phyloP scores from a whole-genome alignment of 2,329 filamentous ascomycete species.

The Cercospora sp. region DNA sequence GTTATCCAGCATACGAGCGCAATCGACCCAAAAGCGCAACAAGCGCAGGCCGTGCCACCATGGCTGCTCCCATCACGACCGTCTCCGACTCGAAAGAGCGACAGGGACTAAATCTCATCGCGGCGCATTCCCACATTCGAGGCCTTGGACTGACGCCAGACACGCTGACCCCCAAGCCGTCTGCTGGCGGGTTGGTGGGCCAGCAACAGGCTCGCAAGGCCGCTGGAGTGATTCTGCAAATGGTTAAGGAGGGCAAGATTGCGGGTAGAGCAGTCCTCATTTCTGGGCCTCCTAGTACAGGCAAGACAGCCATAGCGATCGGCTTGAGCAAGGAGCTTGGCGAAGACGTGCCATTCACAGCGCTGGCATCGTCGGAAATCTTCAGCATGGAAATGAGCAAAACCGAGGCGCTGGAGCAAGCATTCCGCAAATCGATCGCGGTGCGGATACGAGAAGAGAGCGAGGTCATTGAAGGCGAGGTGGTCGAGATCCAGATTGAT shows the following conservation, averaged over 20 bases:
- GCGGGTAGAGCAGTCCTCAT: slow-evolving; percentile 92
- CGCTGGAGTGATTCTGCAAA: slow-evolving; percentile 92
- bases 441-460: slow-evolving; percentile 98
- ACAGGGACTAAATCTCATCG: slow-evolving; percentile 93
- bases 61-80: slow-evolving; percentile 63
- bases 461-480: slow-evolving; percentile 98
- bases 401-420: slow-evolving; percentile 95
- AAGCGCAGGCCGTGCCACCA: slow-evolving; percentile 12
- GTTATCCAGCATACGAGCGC: background rate
- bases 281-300: slow-evolving; percentile 91
- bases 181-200: slow-evolving; percentile 90
- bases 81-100: slow-evolving; percentile 95
- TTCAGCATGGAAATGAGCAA: slow-evolving; percentile 99
- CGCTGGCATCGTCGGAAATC: slow-evolving; percentile 92
- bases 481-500: slow-evolving; percentile 98
- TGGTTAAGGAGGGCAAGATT: slow-evolving; percentile 99
- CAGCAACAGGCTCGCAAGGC: slow-evolving; percentile 97
- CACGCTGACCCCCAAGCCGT: slow-evolving; percentile 78
- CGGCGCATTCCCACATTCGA: slow-evolving; percentile 95
- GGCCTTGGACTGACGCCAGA: slow-evolving; percentile 91
- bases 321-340: slow-evolving; percentile 94
- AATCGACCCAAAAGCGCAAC: background rate
- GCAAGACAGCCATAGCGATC: slow-evolving; percentile 98
- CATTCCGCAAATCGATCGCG: slow-evolving; percentile 98
- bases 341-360: slow-evolving; percentile 92